phyloP scores from a whole-genome alignment of 352 stramenopile genomes.

The Pythium monospermum region DNA sequence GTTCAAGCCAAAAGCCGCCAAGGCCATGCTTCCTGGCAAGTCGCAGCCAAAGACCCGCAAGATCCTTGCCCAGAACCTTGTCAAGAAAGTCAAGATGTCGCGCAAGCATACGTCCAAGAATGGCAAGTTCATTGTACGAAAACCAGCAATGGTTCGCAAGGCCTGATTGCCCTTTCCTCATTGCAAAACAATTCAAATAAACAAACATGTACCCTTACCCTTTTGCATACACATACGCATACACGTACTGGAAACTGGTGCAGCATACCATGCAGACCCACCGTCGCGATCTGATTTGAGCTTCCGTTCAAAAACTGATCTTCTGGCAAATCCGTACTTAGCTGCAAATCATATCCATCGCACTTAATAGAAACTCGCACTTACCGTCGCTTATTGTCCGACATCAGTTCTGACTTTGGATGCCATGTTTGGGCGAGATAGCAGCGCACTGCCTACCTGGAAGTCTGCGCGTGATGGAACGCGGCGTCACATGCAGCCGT shows the following conservation, averaged over 20 bases:
- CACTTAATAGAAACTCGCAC: too few relatives aligned
- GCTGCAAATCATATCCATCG: too few relatives aligned
- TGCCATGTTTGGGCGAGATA: not conserved
- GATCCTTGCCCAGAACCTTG: constrained; percentile 25
- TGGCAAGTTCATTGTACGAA: constrained; percentile 45
- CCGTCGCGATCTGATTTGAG: too few relatives aligned
- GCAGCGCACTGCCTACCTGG: constrained; percentile 8
- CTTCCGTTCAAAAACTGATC: too few relatives aligned
- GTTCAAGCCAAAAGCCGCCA: constrained; percentile 12
- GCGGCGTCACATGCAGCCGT: not conserved
- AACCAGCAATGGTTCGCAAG: constrained; percentile 36
- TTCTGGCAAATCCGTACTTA: too few relatives aligned
- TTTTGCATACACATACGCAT: too few relatives aligned
- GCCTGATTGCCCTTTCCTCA: constrained; percentile 15
- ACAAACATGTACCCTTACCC: too few relatives aligned
- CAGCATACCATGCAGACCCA: too few relatives aligned
- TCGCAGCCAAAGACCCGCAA: constrained; percentile 25
- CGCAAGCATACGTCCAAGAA: constrained; percentile 35
- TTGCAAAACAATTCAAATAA: not conserved
- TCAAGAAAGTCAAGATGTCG: constrained; percentile 19
- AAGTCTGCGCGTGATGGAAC: constrained; percentile 7
- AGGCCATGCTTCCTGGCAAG: constrained; percentile 32
- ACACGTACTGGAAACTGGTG: too few relatives aligned
- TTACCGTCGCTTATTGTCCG: too few relatives aligned
- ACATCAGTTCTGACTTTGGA: not conserved